Evolutionary conservation across 192 early-diverging fungal species (phyloP).

Genomic region (Coemansia sp.): DNA sequence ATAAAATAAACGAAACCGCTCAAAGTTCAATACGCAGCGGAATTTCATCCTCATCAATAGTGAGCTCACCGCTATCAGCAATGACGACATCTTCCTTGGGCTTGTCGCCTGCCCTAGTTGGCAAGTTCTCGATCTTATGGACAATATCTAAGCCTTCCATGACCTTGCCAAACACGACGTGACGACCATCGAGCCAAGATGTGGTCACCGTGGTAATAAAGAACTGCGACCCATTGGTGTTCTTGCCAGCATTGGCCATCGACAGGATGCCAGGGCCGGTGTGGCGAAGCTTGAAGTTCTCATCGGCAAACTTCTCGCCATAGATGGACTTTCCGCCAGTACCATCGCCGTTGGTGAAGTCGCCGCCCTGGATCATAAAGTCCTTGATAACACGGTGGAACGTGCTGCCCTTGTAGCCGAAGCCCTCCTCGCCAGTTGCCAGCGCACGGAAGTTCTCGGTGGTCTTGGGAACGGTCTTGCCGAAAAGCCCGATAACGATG

Average conservation of each 20-base stretch:
- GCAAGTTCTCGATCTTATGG: constrained; percentile 29
- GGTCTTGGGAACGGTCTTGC: constrained; percentile 89
- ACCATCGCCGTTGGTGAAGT: constrained; percentile 75
- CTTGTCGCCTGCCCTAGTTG: constrained; percentile 59
- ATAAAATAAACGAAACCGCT: background rate
- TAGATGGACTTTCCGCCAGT: constrained; percentile 85
- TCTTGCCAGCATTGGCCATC: constrained; percentile 77
- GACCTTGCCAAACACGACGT: constrained; percentile 82
- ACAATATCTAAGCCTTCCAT: constrained; percentile 61
- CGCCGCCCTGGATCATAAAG: constrained; percentile 93
- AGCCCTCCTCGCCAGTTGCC: constrained; percentile 51
- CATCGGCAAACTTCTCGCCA: constrained; percentile 77
- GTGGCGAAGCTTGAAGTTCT: constrained; percentile 76
- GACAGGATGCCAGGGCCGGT: constrained; percentile 69
- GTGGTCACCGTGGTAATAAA: constrained; percentile 75
- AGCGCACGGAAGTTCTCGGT: constrained; percentile 90
- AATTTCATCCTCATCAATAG: constrained; percentile 57
- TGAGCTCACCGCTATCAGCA: constrained; percentile 69
- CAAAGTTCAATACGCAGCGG: constrained; percentile 51
- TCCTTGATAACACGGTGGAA: constrained; percentile 91
- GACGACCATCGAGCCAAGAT: constrained; percentile 74
- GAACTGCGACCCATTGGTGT: constrained; percentile 86
- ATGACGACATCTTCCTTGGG: constrained; percentile 72
- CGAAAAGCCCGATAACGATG: constrained; percentile 61
- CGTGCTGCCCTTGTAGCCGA: constrained; percentile 68